Evolutionary conservation across 208 protist genomes (phyloP).

Genomic region (Acanthamoeba healyi): DNA sequence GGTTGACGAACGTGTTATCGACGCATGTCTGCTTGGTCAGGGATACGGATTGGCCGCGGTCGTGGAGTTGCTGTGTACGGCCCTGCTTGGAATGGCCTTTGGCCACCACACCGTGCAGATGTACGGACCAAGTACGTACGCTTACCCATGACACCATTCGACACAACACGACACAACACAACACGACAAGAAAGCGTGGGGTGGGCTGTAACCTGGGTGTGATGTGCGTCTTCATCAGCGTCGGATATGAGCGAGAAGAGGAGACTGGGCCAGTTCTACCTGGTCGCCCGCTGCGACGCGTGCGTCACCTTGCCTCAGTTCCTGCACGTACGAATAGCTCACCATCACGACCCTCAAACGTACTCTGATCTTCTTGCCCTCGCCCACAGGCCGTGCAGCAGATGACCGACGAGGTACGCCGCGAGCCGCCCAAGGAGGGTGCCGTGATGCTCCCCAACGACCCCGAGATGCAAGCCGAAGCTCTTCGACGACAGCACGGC

Average conservation of each 20-base stretch:
- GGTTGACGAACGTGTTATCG: too few species aligned
- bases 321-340: background rate
- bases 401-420: conserved; percentile 38
- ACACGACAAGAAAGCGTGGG: too few species aligned
- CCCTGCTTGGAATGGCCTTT: conserved; percentile 38
- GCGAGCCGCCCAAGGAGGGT: conserved; percentile 1
- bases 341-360: background rate
- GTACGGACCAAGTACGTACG: conserved; percentile 2
- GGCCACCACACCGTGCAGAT: conserved; percentile 48
- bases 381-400: background rate
- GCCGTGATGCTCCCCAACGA: conserved; percentile 26
- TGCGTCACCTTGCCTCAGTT: conserved; percentile 35
- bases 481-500: background rate
- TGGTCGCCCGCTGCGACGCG: conserved; percentile 28
- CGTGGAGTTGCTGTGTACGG: conserved; percentile 20
- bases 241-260: conserved; percentile 28
- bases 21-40: background rate
- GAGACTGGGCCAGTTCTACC: conserved; percentile 24
- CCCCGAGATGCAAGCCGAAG: conserved; percentile 20
- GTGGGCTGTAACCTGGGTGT: background rate
- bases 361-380: background rate
- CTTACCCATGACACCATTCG: background rate
- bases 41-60: conserved; percentile 8
- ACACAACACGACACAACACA: too few species aligned
- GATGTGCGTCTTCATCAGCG: background rate